Conservation (phyloP, 1,284 basidiomycete species). For the Jaminaea rosea region DNA sequence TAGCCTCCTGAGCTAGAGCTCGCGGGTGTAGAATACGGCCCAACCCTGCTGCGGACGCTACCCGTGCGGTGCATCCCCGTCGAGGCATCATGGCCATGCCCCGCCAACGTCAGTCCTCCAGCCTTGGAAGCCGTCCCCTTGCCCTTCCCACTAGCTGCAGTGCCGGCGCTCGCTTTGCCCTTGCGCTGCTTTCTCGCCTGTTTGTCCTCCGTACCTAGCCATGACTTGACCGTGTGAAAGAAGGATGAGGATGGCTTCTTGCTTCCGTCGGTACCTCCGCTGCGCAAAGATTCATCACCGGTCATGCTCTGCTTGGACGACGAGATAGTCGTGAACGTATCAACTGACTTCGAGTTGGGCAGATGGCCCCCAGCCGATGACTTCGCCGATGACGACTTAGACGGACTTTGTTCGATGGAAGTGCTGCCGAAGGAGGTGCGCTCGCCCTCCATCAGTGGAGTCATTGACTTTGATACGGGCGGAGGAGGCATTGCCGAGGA, state of each 20-base stretch:
- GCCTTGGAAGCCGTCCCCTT: background rate
- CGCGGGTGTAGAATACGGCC: background rate
- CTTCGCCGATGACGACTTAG: slow-evolving; percentile 7
- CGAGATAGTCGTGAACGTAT: slow-evolving; percentile 31
- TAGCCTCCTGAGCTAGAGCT: slow-evolving; percentile 3
- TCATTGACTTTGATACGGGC: too few relatives aligned
- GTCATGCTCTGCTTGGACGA: slow-evolving; percentile 5
- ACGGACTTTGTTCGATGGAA: background rate
- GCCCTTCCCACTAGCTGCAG: background rate
- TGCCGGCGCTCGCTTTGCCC: slow-evolving; percentile 58
- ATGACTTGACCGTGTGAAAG: slow-evolving; percentile 60
- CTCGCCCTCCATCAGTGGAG: too few relatives aligned
- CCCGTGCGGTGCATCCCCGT: background rate
- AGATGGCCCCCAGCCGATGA: background rate
- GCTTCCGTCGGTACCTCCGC: background rate
- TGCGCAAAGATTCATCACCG: background rate
- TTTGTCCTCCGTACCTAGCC: slow-evolving; percentile 77
- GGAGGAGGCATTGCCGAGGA: too few relatives aligned
- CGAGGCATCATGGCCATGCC: background rate
- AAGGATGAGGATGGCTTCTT: slow-evolving; percentile 21
- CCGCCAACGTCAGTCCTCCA: background rate
- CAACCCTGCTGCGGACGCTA: background rate
- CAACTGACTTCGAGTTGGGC: slow-evolving; percentile 20
- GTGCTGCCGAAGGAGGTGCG: slow-evolving; percentile 2
- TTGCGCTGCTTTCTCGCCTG: slow-evolving; percentile 65